Evolutionary conservation across 345 rosid species (phyloP), one percentile per base, ranked within the genome.

Genomic region (Euphorbia peplus): DNA sequence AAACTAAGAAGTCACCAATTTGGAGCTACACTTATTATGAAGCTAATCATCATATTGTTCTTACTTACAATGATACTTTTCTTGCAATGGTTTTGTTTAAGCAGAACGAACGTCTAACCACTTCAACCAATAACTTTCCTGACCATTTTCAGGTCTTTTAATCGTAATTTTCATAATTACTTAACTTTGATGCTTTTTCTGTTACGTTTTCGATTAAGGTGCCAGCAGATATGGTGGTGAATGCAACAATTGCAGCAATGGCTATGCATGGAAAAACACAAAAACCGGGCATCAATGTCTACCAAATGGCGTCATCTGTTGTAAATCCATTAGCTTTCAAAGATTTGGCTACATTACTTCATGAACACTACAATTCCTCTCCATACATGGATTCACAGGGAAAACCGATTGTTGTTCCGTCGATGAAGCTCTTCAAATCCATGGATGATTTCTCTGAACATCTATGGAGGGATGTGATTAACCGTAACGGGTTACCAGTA

Each of bases 171-270:
- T n/a, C n/a, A n/a, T n/a, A n/a, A n/a, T n/a, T n/a, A n/a, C n/a
- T n/a, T n/a, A n/a, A n/a, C n/a, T n/a, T n/a, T n/a, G n/a, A n/a
- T n/a, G n/a, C n/a, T n/a, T n/a, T n/a, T n/a, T n/a, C n/a, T n/a
- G n/a, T n/a, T n/a, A n/a, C n/a, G n/a, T n/a, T n/a, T n/a, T n/a
- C n/a, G n/a, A 55, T 70, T 30, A 76, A 88, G 90, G 96, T 90
- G 14, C 96, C 90, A 1, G 92, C 84, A 26, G 92, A 90, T 64
- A 90, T 87, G 86, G 96, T 90, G 3, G 96, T 90, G 4, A 90
- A 90, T 69, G 97, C 99, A 50, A 88, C 87, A 37, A 54, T 95
- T 71, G 99, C 97, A 74, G 97, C 99, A 69, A 86, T 91, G 22
- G 95, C 93, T 7, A 82, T 64, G 55, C 99, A 90, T 29, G 98